phyloP scores from a whole-genome alignment of 768 basidiomycete species.

The Daedaleopsis sinensis region DNA sequence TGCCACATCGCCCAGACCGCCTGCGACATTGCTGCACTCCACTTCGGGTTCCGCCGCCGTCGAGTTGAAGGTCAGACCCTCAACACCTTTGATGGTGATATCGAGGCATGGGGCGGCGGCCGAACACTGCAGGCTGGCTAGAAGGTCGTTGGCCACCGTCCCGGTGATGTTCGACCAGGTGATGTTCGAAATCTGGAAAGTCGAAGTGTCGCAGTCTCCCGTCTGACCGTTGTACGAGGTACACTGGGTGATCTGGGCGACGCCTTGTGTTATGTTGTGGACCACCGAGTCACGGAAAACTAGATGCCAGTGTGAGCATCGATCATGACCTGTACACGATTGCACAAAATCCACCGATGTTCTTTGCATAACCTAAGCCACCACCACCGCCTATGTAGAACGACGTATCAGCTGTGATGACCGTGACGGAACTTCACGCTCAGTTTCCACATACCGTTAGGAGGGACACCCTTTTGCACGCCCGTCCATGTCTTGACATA shows the following conservation, averaged over 20 bases:
- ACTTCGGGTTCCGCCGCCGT: not conserved
- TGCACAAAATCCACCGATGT: not conserved
- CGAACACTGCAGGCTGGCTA: not conserved
- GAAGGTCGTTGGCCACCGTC: not conserved
- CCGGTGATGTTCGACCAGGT: not conserved
- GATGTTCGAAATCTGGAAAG: not conserved
- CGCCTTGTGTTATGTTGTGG: not conserved
- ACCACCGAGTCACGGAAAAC: not conserved
- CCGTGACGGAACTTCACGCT: not conserved
- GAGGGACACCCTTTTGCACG: not conserved
- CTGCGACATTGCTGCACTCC: not conserved
- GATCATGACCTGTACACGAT: too few relatives aligned
- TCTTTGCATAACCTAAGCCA: not conserved
- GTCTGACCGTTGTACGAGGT: not conserved
- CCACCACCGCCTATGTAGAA: not conserved
- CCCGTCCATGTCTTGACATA: not conserved
- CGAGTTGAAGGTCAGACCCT: not conserved
- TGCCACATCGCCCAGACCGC: not conserved
- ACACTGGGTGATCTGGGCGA: not conserved
- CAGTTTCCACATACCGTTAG: not conserved
- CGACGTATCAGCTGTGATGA: not conserved
- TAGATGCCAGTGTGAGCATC: not conserved
- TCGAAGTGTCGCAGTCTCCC: not conserved
- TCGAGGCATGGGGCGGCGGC: not conserved
- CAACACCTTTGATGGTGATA: not conserved